Evolutionary conservation across 257 asterid species (phyloP).

Genomic region (Avicennia marina): DNA sequence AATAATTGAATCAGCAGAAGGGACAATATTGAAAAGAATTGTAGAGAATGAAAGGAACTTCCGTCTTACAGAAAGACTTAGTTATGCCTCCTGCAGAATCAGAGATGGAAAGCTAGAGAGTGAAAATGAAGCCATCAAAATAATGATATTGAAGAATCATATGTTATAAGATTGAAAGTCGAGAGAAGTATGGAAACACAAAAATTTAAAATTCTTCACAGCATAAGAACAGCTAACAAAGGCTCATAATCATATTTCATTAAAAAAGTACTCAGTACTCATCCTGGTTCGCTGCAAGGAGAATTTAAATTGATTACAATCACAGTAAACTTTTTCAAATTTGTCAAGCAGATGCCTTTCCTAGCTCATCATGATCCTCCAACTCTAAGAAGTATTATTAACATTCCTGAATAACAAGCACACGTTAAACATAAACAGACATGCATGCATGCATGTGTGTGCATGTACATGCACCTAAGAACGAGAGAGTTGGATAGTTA

Average conservation of each 20-base stretch:
- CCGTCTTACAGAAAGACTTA: conserved; percentile 58
- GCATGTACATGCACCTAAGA: no score
- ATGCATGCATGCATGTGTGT: no score
- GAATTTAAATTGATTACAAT: background rate
- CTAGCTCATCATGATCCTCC: no score
- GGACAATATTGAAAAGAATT: conserved; percentile 6
- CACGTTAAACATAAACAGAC: no score
- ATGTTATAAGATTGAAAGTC: background rate
- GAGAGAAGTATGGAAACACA: conserved; percentile 1
- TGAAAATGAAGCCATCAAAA: conserved; percentile 19
- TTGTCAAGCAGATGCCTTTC: no score
- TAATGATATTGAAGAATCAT: background rate
- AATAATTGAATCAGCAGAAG: conserved; percentile 15
- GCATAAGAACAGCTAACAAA: background rate
- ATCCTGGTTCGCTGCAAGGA: conserved; percentile 10
- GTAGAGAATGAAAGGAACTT: conserved; percentile 5
- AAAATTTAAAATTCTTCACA: background rate
- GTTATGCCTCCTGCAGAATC: conserved; percentile 58
- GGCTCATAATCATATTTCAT: background rate
- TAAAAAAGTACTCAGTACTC: background rate
- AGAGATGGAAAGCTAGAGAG: conserved; percentile 49
- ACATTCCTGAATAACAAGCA: no score
- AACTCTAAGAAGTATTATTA: no score
- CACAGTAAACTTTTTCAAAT: no score
- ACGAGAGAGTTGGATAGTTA: background rate